Evolutionary conservation across 2,329 filamentous ascomycete species (phyloP).

Genomic region (Claviceps citrina): DNA sequence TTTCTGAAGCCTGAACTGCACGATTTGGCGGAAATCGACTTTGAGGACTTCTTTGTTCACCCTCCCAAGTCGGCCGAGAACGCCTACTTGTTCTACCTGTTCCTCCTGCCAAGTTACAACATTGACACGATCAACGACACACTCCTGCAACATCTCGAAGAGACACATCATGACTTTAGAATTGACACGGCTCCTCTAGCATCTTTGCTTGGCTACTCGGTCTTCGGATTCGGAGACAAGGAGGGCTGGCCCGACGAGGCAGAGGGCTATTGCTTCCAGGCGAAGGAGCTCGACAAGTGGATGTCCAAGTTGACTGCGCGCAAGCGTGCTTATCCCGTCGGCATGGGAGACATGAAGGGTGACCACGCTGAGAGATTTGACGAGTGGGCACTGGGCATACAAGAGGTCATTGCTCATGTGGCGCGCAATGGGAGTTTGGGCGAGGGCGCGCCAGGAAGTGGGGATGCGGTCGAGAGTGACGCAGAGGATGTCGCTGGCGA

Average conservation of each 20-base stretch:
- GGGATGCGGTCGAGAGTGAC: constrained; percentile 72
- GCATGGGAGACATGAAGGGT: constrained; percentile 72
- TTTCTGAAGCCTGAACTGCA: constrained; percentile 48
- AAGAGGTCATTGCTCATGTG: constrained; percentile 52
- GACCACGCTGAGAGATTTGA: constrained; percentile 50
- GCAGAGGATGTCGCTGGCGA: constrained; percentile 52
- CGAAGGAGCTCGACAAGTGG: constrained; percentile 82
- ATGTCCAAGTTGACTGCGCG: constrained; percentile 85
- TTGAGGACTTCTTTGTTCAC: constrained; percentile 81
- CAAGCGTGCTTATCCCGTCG: constrained; percentile 77
- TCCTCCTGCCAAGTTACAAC: constrained; percentile 83
- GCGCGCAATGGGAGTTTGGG: constrained; percentile 43
- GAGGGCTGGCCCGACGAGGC: constrained; percentile 85
- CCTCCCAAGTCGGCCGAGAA: constrained; percentile 45
- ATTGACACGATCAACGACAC: constrained; percentile 84
- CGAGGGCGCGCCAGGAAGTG: constrained; percentile 60
- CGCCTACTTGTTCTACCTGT: constrained; percentile 62
- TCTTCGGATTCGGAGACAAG: constrained; percentile 85
- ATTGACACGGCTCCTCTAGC: constrained; percentile 80
- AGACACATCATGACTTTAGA: constrained; percentile 92
- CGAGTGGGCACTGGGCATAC: constrained; percentile 66
- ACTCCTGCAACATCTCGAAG: constrained; percentile 72
- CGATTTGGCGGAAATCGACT: constrained; percentile 75
- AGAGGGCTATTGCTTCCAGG: constrained; percentile 86
- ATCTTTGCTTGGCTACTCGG: constrained; percentile 66